Evolutionary conservation across 192 early-diverging fungal genomes (phyloP), one percentile per base, ranked within the genome.

Genomic region (Coemansia sp.): DNA sequence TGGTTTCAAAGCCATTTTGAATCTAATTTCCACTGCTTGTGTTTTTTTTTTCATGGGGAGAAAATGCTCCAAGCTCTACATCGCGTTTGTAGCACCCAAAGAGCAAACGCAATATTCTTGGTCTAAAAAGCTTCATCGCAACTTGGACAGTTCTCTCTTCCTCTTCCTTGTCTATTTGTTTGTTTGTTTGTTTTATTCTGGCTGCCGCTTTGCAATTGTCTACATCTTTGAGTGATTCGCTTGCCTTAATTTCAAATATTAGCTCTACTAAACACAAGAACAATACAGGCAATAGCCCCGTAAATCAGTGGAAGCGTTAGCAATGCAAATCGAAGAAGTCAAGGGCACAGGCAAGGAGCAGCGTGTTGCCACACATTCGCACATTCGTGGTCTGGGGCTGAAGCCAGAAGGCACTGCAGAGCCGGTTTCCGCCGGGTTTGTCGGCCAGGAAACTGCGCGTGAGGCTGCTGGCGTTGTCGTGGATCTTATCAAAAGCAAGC

Each of bases 381-480:
- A 99, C 76, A 99, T 99, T 71, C 94, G 95, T 72, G 96, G 96
- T 0, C 86, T 98, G 15, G 96, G 96, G 41, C 81, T 98, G 37
- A 84, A 82, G 49, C 87, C 93, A 8, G 95, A 98, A 66, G 96
- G 96, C 57, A 85, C 81, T 13, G 93, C 95, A 7, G 93, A 95
- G 68, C 91, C 92, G 0, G 90, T 91, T 57, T 84, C 92, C 7
- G 88, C 93, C 22, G 96, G 98, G 8, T 98, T 99, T 85, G 98
- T 99, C 49, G 98, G 96, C 15, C 98, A 99, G 74, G 95, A 96
- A 71, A 88, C 89, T 37, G 98, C 98, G 0, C 87, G 98, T 63
- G 98, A 99, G 87, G 97, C 95, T 4, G 91, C 92, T 36, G 98
- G 98, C 19, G 85, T 98, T 39, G 87, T 96, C 60, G 95, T 95